A percentile compares a stretch with the other conserved stretches of the same genome.
Evolutionary conservation across 371 early-diverging fungal genomes (phyloP).

Genomic region (Blakeslea trispora): DNA sequence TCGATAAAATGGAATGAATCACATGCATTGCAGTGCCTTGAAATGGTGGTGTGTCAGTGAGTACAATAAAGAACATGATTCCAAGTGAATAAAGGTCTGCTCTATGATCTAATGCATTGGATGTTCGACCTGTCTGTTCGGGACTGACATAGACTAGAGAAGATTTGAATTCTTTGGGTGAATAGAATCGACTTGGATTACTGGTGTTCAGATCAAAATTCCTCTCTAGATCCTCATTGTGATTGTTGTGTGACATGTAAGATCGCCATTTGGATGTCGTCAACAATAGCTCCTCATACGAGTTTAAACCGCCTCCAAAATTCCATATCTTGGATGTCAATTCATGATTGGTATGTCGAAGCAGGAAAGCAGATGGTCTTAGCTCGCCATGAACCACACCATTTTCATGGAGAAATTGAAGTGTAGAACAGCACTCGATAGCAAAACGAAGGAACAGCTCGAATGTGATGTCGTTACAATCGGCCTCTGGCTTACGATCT

Average conservation of each 20-base stretch:
- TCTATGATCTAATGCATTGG: slow-evolving; percentile 56
- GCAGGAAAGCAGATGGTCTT: slow-evolving; percentile 35
- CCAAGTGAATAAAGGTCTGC: slow-evolving; percentile 61
- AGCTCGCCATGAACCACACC: slow-evolving; percentile 46
- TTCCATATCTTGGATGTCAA: slow-evolving; percentile 38
- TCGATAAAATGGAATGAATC: slow-evolving; percentile 51
- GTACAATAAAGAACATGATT: slow-evolving; percentile 51
- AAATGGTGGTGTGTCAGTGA: slow-evolving; percentile 52
- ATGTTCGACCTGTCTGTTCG: slow-evolving; percentile 63
- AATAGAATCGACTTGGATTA: slow-evolving; percentile 14
- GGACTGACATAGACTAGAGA: slow-evolving; percentile 43
- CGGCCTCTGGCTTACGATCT: neutral
- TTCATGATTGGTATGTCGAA: slow-evolving; percentile 8
- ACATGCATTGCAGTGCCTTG: slow-evolving; percentile 54
- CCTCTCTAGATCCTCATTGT: neutral
- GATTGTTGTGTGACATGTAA: slow-evolving; percentile 14
- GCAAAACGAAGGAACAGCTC: slow-evolving; percentile 36
- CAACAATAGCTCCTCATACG: slow-evolving; percentile 43
- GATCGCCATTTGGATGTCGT: slow-evolving; percentile 40
- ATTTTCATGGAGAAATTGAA: slow-evolving; percentile 47
- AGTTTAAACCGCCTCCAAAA: slow-evolving; percentile 40
- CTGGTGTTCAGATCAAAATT: neutral
- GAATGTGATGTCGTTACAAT: slow-evolving; percentile 2
- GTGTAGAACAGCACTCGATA: slow-evolving; percentile 38
- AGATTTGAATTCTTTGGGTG: slow-evolving; percentile 35